phyloP scores from a whole-genome alignment of 1,139 yeast genomes.

The Protomyces macrosporus region DNA sequence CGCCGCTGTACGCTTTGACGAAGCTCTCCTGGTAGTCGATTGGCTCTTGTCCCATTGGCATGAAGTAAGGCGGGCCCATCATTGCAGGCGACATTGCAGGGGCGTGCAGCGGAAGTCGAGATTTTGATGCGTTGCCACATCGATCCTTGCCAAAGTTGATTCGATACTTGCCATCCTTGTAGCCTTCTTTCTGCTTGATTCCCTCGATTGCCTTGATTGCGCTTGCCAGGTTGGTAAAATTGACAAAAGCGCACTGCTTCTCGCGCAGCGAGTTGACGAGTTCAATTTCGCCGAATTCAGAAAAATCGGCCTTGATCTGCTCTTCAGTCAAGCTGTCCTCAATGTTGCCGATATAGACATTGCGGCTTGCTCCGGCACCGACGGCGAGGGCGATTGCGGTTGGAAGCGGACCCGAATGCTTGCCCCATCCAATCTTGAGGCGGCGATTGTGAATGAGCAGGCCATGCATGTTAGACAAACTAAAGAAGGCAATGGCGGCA shows the following conservation, averaged over 20 bases:
- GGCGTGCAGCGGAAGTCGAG: not conserved
- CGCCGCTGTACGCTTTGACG: not conserved
- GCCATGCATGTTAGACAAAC: constrained; percentile 78
- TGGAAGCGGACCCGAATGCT: constrained; percentile 85
- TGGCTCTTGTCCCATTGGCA: not conserved
- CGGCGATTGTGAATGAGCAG: constrained; percentile 72
- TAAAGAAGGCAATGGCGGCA: constrained; percentile 91
- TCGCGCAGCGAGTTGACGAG: constrained; percentile 81
- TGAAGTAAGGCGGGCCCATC: not conserved
- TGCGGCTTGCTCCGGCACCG: constrained; percentile 91
- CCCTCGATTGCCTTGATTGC: constrained; percentile 81
- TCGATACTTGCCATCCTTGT: constrained; percentile 46
- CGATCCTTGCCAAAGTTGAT: constrained; percentile 90
- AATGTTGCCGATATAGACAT: constrained; percentile 76
- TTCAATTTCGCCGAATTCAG: constrained; percentile 85
- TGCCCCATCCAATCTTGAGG: constrained; percentile 94
- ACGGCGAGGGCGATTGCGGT: constrained; percentile 76
- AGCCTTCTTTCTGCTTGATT: constrained; percentile 48
- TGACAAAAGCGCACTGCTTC: constrained; percentile 86
- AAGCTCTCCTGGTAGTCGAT: not conserved
- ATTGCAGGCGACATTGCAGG: not conserved
- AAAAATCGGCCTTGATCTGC: constrained; percentile 66
- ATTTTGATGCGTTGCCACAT: constrained; percentile 43
- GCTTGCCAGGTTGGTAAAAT: constrained; percentile 78
- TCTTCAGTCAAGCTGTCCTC: constrained; percentile 54